Conservation (phyloP, 2,329 filamentous ascomycete genomes). For the Seiridium cupressi region DNA sequence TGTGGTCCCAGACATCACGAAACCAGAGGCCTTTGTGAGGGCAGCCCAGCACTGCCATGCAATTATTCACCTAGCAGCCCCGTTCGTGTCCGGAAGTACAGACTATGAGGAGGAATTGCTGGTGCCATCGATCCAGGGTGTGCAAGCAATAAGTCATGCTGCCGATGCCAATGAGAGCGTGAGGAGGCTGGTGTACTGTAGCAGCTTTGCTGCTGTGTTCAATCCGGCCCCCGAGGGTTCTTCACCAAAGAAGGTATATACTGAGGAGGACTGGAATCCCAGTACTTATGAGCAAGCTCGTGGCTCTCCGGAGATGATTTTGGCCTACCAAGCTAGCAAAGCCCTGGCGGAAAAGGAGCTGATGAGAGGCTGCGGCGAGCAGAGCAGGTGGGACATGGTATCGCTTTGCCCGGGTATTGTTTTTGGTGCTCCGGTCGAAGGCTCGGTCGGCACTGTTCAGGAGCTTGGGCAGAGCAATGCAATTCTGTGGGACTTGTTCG, state of each 20-base stretch:
- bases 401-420: conserved; percentile 44
- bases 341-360: conserved; percentile 32
- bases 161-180: conserved; percentile 24
- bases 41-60: background rate
- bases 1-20: background rate
- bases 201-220: conserved; percentile 66
- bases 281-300: conserved; percentile 49
- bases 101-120: conserved; percentile 38
- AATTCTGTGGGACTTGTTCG: background rate
- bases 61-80: conserved; percentile 3
- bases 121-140: conserved; percentile 43
- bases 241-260: conserved; percentile 32
- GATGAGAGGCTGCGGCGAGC: conserved; percentile 31
- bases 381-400: conserved; percentile 39
- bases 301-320: conserved; percentile 35
- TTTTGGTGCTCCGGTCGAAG: conserved; percentile 28
- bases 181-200: conserved; percentile 53
- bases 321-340: conserved; percentile 32
- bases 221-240: conserved; percentile 49
- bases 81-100: background rate
- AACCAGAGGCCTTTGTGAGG: background rate
- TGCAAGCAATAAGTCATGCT: conserved; percentile 35
- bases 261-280: conserved; percentile 56
- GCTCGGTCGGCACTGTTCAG: background rate
- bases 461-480: conserved; percentile 3